These are phyloP conservation scores for Sugiyamaella paludigena DNA, from an alignment of 1,139 yeast genomes.

Conservation along the genomic window DNA sequence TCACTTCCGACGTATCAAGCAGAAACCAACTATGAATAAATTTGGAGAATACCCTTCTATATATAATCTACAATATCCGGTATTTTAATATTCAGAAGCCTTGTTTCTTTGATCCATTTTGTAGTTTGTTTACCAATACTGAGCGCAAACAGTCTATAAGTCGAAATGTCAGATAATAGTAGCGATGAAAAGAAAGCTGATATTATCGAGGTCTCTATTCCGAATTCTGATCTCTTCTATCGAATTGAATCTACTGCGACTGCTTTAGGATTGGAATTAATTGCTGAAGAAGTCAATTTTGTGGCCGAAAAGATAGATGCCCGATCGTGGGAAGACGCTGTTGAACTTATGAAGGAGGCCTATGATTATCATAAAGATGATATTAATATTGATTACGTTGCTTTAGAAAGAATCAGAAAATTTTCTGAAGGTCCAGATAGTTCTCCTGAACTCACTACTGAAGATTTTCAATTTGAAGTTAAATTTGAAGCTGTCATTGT, in stretches of 20 bases:
- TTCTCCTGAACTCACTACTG: constrained; percentile 13
- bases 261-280: constrained; percentile 6
- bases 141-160: too few species aligned
- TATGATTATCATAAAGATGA: constrained; percentile 47
- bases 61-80: too few species aligned
- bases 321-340: constrained; percentile 37
- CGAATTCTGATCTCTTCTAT: constrained; percentile 8
- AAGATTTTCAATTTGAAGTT: constrained; percentile 34
- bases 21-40: too few species aligned
- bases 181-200: constrained; percentile 9
- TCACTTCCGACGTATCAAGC: too few species aligned
- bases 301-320: constrained; percentile 4
- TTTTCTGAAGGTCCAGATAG: constrained; percentile 32
- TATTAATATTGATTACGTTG: constrained; percentile 47
- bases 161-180: constrained; percentile 3
- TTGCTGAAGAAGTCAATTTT: constrained; percentile 10
- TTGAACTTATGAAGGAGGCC: constrained; percentile 43
- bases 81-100: too few species aligned
- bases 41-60: too few species aligned
- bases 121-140: too few species aligned
- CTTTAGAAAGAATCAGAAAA: constrained; percentile 33
- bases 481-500: constrained; percentile 39
- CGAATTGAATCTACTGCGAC: constrained; percentile 14
- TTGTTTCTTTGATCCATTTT: too few species aligned
- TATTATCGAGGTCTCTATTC: constrained; percentile 3